Evolutionary conservation across 129 eudicot genomes (phyloP).

Genomic region (sunflower (Helianthus annuus)): DNA sequence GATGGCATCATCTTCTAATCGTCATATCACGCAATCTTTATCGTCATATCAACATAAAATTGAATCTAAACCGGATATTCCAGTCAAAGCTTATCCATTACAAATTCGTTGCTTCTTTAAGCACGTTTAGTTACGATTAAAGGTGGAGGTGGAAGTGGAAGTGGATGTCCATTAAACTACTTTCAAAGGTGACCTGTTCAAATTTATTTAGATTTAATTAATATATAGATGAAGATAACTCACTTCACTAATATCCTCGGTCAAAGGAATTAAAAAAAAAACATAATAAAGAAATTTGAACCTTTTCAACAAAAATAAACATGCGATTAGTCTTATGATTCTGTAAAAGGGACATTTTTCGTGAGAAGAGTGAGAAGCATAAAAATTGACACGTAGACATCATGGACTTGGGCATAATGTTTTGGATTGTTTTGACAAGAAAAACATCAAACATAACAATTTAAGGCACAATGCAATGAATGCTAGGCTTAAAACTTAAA

Average conservation of each 20-base stretch:
- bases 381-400: no score
- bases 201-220: background rate
- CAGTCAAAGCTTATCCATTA: slow-evolving; percentile 2
- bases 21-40: background rate
- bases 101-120: background rate
- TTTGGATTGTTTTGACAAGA: no score
- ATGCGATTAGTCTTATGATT: no score
- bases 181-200: background rate
- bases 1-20: background rate
- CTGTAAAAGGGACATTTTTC: no score
- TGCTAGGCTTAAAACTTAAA: no score
- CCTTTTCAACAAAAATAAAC: no score
- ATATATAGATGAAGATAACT: background rate
- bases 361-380: no score
- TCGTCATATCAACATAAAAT: background rate
- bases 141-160: background rate
- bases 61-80: background rate
- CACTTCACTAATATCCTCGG: background rate
- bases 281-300: no score
- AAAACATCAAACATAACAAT: no score
- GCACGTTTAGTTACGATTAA: background rate
- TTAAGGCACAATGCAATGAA: no score
- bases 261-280: background rate
- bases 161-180: background rate
- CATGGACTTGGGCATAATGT: no score